Evolutionary conservation across 139 green algal species (phyloP), one percentile per base, ranked within the genome.

Genomic region (Tetraselmis chui): DNA sequence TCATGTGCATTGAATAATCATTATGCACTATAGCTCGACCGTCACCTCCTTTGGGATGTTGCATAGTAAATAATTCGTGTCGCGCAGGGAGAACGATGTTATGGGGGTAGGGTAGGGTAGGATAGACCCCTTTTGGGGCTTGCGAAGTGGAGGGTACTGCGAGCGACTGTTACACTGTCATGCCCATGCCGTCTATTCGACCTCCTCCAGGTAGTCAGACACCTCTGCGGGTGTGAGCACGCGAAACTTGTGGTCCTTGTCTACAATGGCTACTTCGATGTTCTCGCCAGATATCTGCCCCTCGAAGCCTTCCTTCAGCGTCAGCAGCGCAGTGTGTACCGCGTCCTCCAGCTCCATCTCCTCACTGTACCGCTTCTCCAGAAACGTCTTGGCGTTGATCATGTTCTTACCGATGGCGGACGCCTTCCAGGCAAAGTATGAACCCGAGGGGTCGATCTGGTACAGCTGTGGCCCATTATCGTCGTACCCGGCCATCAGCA

Each of bases 381-480:
- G 83, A 84, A 97, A 97, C 1, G 94, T 92, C 86, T 98, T 98
- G 59, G 96, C 96, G 78, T 98, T 98, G 25, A 85, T 86, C 94
- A 98, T 98, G 90, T 99, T 99, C 88, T 99, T 99, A 81, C 96
- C 96, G 45, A 99, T 99, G n/a, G 96, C 96, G 11, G 87, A 95
- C 1, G 96, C 96, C 88, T 98, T 98, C 93, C 96, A 99, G 0
- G 96, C 96, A 91, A 99, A 99, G 89, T 98, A 99, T 23, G 96
- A 96, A 45, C 96, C 96, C 0, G 92, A 97, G 24, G 96, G 96
- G 84, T 99, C 96, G 30, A 98, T 92, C 90, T 99, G 97, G 88
- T 98, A 99, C 76, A 99, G 91, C 90, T 99, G 97, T 28, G 97
- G 97, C 32, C 96, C 95, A 77, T 97, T 92, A 28, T 96, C 93